These are phyloP conservation scores for Tolypocladium album DNA, from an alignment of 2,329 filamentous ascomycete genomes.

Conservation along the genomic window DNA sequence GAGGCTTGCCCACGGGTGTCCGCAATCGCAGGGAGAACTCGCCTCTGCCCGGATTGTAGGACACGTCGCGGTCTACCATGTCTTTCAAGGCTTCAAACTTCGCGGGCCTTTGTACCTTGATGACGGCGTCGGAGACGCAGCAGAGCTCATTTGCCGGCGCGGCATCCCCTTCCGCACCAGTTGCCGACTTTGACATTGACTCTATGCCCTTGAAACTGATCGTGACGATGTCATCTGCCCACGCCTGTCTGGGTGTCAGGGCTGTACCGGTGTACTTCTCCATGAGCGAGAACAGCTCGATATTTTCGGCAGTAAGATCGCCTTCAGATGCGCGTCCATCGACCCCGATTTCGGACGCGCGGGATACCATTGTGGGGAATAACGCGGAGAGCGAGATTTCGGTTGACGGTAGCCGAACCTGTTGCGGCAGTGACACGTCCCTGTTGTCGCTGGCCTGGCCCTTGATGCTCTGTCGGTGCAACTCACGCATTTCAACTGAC, in stretches of 20 bases:
- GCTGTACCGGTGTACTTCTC: slow-evolving; percentile 8
- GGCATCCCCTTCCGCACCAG: slow-evolving; percentile 3
- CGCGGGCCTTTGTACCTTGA: slow-evolving; percentile 40
- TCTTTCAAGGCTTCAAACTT: slow-evolving; percentile 45
- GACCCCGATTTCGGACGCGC: slow-evolving; percentile 7
- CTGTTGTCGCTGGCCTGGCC: slow-evolving; percentile 21
- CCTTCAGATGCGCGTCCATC: slow-evolving; percentile 1
- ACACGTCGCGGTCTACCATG: slow-evolving; percentile 49
- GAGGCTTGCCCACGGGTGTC: slow-evolving; percentile 45
- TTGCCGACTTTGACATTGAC: slow-evolving; percentile 5
- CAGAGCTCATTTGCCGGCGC: slow-evolving; percentile 15
- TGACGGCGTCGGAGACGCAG: slow-evolving; percentile 40
- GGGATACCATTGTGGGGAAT: slow-evolving; percentile 24
- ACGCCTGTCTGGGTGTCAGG: slow-evolving; percentile 25
- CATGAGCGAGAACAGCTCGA: slow-evolving; percentile 12
- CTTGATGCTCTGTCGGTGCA: slow-evolving; percentile 33
- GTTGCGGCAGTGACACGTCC: slow-evolving; percentile 28
- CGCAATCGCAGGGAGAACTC: slow-evolving; percentile 53
- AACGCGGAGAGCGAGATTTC: slow-evolving; percentile 37
- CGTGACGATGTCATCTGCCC: slow-evolving; percentile 49
- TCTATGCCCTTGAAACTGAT: slow-evolving; percentile 44
- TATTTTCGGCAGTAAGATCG: slow-evolving; percentile 4
- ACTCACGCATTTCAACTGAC: slow-evolving; percentile 34
- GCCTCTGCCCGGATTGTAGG: slow-evolving; percentile 47
- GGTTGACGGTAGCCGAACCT: slow-evolving; percentile 36